Evolutionary conservation across 768 basidiomycete species (phyloP), one percentile per base, ranked within the genome.

Genomic region (Serendipita indica): DNA sequence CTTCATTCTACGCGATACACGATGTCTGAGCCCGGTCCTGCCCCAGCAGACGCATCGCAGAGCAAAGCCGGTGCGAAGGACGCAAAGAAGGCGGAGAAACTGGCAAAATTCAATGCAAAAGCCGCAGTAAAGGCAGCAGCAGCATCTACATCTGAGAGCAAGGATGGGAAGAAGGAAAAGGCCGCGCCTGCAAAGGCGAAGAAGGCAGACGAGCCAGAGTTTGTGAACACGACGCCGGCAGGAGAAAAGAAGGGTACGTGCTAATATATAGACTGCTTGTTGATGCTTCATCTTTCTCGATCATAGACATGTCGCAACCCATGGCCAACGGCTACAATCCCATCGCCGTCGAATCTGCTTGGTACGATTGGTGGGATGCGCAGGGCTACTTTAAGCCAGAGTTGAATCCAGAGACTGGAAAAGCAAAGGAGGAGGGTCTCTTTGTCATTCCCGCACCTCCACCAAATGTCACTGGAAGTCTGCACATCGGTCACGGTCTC

Each of bases 361-460:
- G 96, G 90, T 98, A 98, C 65, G 90, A 94, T 65, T 98, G 96
- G 96, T 97, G 94, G 94, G 75, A 81, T 34, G 78, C 81, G 2
- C 78, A 91, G 65, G 93, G 90, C 3, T 94, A 84, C 75, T 96
- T 94, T 79, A 79, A 82, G 63, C 91, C 94, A 2, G 77, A 79
- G 60, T 71, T 79, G 14, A 75, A 75, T 0, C 66, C 75, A 0
- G 76, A 84, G 57, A 33, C 0, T 27, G 83, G 82, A 10, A 73
- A 78, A 14, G 70, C 74, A 54, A 80, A 81, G 56, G 73, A 77
- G 1, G 80, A 85, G 35, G 86, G 83, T 27, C 67, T 73, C 12
- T 97, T 97, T 67, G 82, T 93, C 61, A 80, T 99, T 27, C 87
- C 92, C 0, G 77, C 82, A 0, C 96, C 96, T 27, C 94, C 94